These are phyloP conservation scores for Eutypella sp. DNA, from an alignment of 2,329 filamentous ascomycete genomes.

Conservation along the genomic window DNA sequence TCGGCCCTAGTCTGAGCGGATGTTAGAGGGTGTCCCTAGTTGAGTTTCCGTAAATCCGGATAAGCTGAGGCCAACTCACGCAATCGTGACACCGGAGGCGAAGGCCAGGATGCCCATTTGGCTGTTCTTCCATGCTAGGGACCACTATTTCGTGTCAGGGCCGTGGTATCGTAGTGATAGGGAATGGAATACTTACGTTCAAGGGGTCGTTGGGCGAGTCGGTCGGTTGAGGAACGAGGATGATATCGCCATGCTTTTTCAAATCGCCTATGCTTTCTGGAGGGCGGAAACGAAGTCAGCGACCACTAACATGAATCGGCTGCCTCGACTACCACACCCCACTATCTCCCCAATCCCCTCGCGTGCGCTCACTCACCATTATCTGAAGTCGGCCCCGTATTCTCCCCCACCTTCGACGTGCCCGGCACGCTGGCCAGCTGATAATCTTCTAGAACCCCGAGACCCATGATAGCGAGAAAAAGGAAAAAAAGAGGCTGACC, in stretches of 20 bases:
- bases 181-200: conserved; percentile 11
- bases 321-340: no score
- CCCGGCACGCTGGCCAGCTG: conserved; percentile 15
- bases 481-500: background rate
- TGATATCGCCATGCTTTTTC: conserved; percentile 19
- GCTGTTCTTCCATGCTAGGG: conserved; percentile 13
- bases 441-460: conserved; percentile 15
- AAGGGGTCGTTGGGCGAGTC: conserved; percentile 20
- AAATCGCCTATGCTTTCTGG: conserved; percentile 11
- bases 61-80: conserved; percentile 8
- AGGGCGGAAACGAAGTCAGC: conserved; percentile 1
- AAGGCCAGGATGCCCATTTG: conserved; percentile 19
- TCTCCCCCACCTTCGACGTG: conserved; percentile 17
- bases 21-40: conserved; percentile 4
- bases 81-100: conserved; percentile 17
- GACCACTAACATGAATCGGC: no score
- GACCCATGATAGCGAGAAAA: conserved; percentile 13
- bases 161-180: background rate
- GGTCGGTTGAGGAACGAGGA: conserved; percentile 19
- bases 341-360: no score
- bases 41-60: background rate
- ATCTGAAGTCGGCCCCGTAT: conserved; percentile 6
- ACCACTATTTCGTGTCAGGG: conserved; percentile 16
- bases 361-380: conserved; percentile 13
- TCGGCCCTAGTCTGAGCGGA: conserved; percentile 13